phyloP scores from a whole-genome alignment of 495 filamentous ascomycete genomes.

The Penicillium macrosclerotiorum region DNA sequence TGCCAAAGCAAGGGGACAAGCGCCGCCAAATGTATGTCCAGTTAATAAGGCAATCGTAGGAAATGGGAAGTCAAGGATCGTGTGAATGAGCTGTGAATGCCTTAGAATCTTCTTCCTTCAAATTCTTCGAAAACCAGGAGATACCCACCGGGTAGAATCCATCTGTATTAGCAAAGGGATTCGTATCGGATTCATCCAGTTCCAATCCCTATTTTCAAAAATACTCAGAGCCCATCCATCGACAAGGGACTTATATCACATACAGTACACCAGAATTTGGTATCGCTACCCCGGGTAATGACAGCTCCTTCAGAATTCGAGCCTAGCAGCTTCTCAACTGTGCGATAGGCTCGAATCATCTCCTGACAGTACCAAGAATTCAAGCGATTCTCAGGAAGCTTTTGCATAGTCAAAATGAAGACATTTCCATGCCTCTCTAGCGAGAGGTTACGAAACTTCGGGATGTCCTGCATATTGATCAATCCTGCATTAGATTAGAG shows the following conservation, averaged over 20 bases:
- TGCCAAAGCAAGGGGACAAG: constrained; percentile 44
- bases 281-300: constrained; percentile 45
- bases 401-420: constrained; percentile 51
- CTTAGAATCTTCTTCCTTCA: constrained; percentile 1
- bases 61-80: constrained; percentile 51
- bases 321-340: constrained; percentile 38
- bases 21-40: constrained; percentile 52
- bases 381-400: constrained; percentile 48
- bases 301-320: constrained; percentile 44
- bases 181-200: constrained; percentile 44
- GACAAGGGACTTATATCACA: background rate
- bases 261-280: constrained; percentile 52
- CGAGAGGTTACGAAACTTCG: constrained; percentile 26
- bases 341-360: constrained; percentile 45
- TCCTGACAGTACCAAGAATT: constrained; percentile 47
- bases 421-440: constrained; percentile 34
- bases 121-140: background rate
- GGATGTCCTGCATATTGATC: constrained; percentile 19
- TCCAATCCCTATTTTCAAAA: constrained; percentile 36
- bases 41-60: constrained; percentile 51
- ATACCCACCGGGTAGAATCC: constrained; percentile 45
- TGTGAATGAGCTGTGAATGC: constrained; percentile 35
- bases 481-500: background rate
- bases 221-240: background rate
- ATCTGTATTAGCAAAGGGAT: constrained; percentile 49